Base-by-base conservation (phyloP, 768 basidiomycete genomes). In the Naganishia kalamii region DNA sequence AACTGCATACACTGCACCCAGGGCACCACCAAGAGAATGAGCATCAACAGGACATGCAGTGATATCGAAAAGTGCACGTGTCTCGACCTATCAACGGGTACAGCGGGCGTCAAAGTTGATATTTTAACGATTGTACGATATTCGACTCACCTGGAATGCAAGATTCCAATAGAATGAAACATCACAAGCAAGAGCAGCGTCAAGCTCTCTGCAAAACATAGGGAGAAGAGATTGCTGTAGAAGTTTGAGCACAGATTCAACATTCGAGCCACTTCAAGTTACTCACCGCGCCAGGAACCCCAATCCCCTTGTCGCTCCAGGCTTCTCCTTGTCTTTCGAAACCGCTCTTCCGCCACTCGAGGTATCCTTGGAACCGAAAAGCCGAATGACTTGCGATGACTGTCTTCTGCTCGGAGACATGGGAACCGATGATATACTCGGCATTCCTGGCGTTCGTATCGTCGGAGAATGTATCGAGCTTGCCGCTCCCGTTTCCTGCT, bases 61-160 rank as follows among this genome's bases (percentile, higher is more conserved):
- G 75, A 75, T 41, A 73, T 46, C 3, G 74, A 74, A 62, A 77
- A 77, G 52, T 77, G 75, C 48, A 75, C 65, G 48, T 69, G 71
- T 17, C 72, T 66, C 10, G 75, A 72, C 43, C 72, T 74, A 21
- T 2, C 5, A n/a, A 43, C 37, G 21, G 11, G 13, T 11, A 11
- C 19, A n/a, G 7, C 43, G 21, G 8, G 10, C 13, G 43, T n/a
- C 11, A n/a, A 5, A 29, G 6, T 7, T 19, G 60, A 19, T n/a
- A 27, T 32, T 12, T 29, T 11, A 27, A 11, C 25, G 23, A 41
- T 4, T 29, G 30, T 15, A 35, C n/a, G n/a, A n/a, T n/a, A n/a
- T n/a, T n/a, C n/a, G n/a, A 62, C 70, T 69, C 51, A 74, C 75
- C 75, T 66, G 1, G 70, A 65, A 57, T 74, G 70, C 19, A 77